Conservation (phyloP, 768 basidiomycete genomes). For the Mycena capillaripes region DNA sequence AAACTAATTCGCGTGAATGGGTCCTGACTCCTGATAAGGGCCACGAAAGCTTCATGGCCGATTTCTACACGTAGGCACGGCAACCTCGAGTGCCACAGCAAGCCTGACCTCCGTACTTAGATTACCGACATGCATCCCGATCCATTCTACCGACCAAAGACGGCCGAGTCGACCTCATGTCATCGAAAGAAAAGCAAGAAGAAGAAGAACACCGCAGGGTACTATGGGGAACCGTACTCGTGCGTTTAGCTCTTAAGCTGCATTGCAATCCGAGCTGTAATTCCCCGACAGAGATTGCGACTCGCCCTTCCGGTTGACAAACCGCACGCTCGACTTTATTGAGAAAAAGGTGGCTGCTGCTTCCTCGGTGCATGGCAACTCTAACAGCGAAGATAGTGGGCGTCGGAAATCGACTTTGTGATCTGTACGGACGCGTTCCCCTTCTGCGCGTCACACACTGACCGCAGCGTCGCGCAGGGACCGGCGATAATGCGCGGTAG, state of each 20-base stretch:
- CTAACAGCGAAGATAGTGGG: conserved; percentile 60
- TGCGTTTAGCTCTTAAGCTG: conserved; percentile 50
- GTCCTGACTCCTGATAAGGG: conserved; percentile 45
- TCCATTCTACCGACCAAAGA: conserved; percentile 66
- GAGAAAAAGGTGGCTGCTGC: conserved; percentile 61
- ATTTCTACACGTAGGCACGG: conserved; percentile 66
- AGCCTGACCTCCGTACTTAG: conserved; percentile 1
- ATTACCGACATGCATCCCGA: conserved; percentile 91
- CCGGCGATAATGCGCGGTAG: conserved; percentile 82
- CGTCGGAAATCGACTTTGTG: conserved; percentile 90
- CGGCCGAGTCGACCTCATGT: conserved; percentile 74
- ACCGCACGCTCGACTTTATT: conserved; percentile 86
- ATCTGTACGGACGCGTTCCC: conserved; percentile 63
- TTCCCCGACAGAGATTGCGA: conserved; percentile 75
- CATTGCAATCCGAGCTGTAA: conserved; percentile 4
- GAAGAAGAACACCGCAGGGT: conserved; percentile 65
- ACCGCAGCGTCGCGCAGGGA: conserved; percentile 61
- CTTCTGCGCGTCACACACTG: not conserved
- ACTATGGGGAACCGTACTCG: conserved; percentile 80
- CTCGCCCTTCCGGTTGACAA: conserved; percentile 82
- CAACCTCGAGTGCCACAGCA: not conserved
- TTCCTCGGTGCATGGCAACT: not conserved
- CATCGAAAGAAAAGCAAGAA: conserved; percentile 75
- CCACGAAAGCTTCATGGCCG: conserved; percentile 73
- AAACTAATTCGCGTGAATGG: not conserved